Base-by-base conservation (phyloP, 1,284 basidiomycete genomes). In the Earliella scabrosa region DNA sequence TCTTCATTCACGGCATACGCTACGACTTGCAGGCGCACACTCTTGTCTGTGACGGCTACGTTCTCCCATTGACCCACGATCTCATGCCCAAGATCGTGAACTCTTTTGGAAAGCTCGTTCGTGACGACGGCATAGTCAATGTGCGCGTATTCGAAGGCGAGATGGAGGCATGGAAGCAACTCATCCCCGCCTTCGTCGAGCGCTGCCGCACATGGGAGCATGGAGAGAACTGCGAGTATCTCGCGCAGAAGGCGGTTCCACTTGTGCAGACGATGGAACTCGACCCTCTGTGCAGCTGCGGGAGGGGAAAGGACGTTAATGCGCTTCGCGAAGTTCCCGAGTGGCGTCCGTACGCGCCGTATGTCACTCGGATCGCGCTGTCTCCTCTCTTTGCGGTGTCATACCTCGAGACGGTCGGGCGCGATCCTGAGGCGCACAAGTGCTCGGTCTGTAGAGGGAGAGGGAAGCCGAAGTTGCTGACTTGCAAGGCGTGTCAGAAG, bases 141-240 rank as follows among this genome's bases (percentile, higher is more conserved):
- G 66, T 66, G 9, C 24, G 9, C 60, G 66, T 46, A 31, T 58
- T 31, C 40, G 53, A 52, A 0, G 65, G 67, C 3, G 79, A 78
- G 54, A 63, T 72, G 24, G 52, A 58, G 13, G 72, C 71, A 1
- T 85, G 82, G 82, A 77, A 77, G 50, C 67, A 75, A 48, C 65
- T 82, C 14, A 62, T 84, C 0, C 80, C 81, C 5, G 69, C 73
- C 3, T 61, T 80, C 34, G 74, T 73, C 8, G 83, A 85, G 62
- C 78, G 83, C n/a, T 83, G 80, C 59, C 73, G 83, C 20, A 73
- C 68, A 0, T 85, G 83, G 83, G 61, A 64, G n/a, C 83, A 85
- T 61, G 66, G 58, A n/a, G 29, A 65, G 6, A 66, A 67, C 26
- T 85, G 83, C 69, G 75, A 77, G 61, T 83, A 83, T 63, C 21